phyloP scores from a whole-genome alignment of 768 basidiomycete species.

The Mycena olivaceomarginata region DNA sequence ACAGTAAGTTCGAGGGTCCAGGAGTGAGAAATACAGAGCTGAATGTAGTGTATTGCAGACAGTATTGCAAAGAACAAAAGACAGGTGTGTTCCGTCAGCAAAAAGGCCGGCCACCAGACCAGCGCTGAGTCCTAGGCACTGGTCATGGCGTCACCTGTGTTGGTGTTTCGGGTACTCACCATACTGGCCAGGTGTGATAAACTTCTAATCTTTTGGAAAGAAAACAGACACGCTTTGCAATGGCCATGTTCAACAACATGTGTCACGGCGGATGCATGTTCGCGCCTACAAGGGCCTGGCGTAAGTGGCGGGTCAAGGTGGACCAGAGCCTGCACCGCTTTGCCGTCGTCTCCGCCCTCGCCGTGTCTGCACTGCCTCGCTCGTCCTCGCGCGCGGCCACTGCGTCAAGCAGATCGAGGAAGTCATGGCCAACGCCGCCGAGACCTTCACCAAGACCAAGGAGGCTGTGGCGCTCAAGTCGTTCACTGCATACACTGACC shows the following conservation, averaged over 20 bases:
- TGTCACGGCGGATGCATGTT: constrained; percentile 99
- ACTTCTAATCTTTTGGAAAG: no score
- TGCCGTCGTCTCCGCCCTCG: constrained; percentile 68
- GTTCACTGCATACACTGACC: no score
- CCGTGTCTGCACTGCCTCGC: constrained; percentile 90
- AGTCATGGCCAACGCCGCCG: no score
- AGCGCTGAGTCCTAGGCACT: constrained; percentile 99
- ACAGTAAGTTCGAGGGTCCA: constrained; percentile 83
- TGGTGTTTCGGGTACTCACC: constrained; percentile 98
- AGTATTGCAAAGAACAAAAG: constrained; percentile 98
- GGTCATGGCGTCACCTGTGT: constrained; percentile 99
- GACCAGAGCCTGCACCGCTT: constrained; percentile 99
- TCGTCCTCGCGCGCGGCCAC: constrained; percentile 99
- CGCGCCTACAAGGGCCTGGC: constrained; percentile 99
- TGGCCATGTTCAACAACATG: constrained; percentile 99
- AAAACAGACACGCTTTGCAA: not conserved
- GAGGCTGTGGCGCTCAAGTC: no score
- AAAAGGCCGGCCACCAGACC: constrained; percentile 99
- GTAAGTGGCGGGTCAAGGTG: constrained; percentile 99
- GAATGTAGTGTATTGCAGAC: constrained; percentile 70
- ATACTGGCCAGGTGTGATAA: constrained; percentile 90
- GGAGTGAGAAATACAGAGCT: constrained; percentile 17
- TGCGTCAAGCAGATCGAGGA: constrained; percentile 87
- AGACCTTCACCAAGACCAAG: no score
- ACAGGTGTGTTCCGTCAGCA: constrained; percentile 96